phyloP scores from a whole-genome alignment of 2,329 filamentous ascomycete genomes.

The Colletotrichum liriopes region DNA sequence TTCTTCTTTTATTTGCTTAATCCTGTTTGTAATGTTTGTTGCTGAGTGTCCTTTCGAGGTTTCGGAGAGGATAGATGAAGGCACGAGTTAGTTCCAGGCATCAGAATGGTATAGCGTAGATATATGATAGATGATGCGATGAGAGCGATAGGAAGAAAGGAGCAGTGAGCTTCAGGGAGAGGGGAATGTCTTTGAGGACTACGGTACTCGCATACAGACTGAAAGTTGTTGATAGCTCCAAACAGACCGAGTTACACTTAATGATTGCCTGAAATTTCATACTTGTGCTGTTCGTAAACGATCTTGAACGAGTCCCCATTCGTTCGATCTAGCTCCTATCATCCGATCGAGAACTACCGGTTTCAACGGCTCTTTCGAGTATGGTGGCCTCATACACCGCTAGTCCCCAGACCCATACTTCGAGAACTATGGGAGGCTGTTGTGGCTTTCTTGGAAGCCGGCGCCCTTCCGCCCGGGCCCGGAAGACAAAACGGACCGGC shows the following conservation, averaged over 20 bases:
- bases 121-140: conserved; percentile 38
- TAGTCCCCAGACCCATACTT: neutral
- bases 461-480: conserved; percentile 14
- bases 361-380: neutral
- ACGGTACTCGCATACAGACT: conserved; percentile 19
- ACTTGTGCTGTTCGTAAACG: neutral
- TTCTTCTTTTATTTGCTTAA: neutral
- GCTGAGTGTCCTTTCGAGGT: neutral
- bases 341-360: neutral
- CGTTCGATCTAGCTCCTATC: neutral
- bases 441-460: neutral
- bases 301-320: neutral
- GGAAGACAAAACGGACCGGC: conserved; percentile 31
- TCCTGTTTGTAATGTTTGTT: conserved; percentile 34
- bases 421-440: neutral
- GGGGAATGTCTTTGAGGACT: conserved; percentile 11
- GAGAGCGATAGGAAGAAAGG: neutral
- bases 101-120: conserved; percentile 38
- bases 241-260: conserved; percentile 10
- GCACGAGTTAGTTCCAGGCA: conserved; percentile 16
- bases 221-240: conserved; percentile 24
- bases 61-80: conserved; percentile 17
- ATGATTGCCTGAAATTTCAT: neutral
- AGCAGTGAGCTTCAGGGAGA: neutral
- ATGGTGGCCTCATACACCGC: conserved; percentile 12